Conservation (phyloP, 108 stramenopile genomes). For the Cylindrotheca fusiformis region DNA sequence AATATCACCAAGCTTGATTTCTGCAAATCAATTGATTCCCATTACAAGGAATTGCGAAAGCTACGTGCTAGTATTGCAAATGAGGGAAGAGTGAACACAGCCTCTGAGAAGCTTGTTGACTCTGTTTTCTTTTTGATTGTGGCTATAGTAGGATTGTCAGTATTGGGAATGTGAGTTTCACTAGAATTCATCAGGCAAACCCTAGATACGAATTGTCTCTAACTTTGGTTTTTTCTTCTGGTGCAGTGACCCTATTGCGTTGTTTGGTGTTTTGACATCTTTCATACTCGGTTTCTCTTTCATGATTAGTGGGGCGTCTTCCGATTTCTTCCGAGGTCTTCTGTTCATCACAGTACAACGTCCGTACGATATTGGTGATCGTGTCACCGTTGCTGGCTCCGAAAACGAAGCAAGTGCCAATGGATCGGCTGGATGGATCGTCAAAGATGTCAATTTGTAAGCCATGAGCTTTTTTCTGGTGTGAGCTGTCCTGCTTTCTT, state of each 20-base stretch:
- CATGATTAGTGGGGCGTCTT: conserved; percentile 55
- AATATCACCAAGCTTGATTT: conserved; percentile 31
- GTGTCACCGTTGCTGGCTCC: conserved; percentile 25
- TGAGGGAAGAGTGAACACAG: conserved; percentile 47
- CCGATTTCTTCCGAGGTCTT: conserved; percentile 44
- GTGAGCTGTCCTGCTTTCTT: too few relatives aligned
- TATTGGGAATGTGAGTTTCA: conserved; percentile 27
- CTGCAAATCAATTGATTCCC: conserved; percentile 34
- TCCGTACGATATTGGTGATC: conserved; percentile 16
- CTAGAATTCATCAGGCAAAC: too few relatives aligned
- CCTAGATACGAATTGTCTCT: too few relatives aligned
- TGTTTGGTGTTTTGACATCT: conserved; percentile 44
- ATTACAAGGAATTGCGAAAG: conserved; percentile 54
- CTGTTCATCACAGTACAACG: conserved; percentile 10
- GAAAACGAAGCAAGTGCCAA: conserved; percentile 32
- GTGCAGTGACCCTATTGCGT: conserved; percentile 17
- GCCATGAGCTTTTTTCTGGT: conserved; percentile 23
- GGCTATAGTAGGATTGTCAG: conserved; percentile 26
- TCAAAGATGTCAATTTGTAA: conserved; percentile 42
- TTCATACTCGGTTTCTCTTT: conserved; percentile 54
- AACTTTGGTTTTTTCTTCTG: too few relatives aligned
- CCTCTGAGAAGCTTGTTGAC: conserved; percentile 32
- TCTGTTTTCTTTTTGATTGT: conserved; percentile 36
- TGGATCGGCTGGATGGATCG: conserved; percentile 65
- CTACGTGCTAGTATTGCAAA: conserved; percentile 54